Conservation (phyloP, 2,329 filamentous ascomycete genomes). For the Talaromyces marneffei region DNA sequence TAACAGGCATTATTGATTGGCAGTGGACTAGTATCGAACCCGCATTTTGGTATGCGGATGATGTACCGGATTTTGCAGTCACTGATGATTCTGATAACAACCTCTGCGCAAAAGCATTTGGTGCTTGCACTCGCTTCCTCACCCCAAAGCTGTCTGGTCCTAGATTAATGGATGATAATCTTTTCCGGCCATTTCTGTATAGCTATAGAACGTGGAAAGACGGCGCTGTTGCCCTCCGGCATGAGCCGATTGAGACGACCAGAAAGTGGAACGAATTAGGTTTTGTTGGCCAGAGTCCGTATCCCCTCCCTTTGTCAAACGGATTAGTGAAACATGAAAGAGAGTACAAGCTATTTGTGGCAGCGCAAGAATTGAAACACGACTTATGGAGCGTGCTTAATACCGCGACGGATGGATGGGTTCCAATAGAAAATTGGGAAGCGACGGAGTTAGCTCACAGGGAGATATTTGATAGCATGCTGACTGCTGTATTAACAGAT, state of each 20-base stretch:
- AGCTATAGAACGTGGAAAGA: slow-evolving; percentile 39
- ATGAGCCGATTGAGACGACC: slow-evolving; percentile 39
- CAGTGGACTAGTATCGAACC: slow-evolving; percentile 38
- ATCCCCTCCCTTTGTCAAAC: slow-evolving; percentile 22
- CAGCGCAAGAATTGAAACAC: slow-evolving; percentile 26
- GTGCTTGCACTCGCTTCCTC: slow-evolving; percentile 26
- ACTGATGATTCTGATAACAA: slow-evolving; percentile 21
- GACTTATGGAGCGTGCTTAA: slow-evolving; percentile 27
- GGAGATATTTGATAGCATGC: slow-evolving; percentile 28
- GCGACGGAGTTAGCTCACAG: slow-evolving; percentile 24
- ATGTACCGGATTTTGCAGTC: slow-evolving; percentile 37
- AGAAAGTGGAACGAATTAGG: slow-evolving; percentile 35
- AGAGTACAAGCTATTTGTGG: slow-evolving; percentile 29
- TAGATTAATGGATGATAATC: slow-evolving; percentile 31
- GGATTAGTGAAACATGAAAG: slow-evolving; percentile 25
- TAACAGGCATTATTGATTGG: slow-evolving; percentile 41
- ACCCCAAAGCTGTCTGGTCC: slow-evolving; percentile 26
- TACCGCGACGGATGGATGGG: slow-evolving; percentile 32
- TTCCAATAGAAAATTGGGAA: slow-evolving; percentile 32
- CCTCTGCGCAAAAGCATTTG: slow-evolving; percentile 30
- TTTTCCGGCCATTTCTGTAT: slow-evolving; percentile 38
- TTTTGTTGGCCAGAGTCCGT: slow-evolving; percentile 30
- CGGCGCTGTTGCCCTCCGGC: slow-evolving; percentile 33
- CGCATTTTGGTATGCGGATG: slow-evolving; percentile 35
- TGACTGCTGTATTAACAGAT: slow-evolving; percentile 27